phyloP scores from a whole-genome alignment of 345 rosid species.

The Murraya koenigii region DNA sequence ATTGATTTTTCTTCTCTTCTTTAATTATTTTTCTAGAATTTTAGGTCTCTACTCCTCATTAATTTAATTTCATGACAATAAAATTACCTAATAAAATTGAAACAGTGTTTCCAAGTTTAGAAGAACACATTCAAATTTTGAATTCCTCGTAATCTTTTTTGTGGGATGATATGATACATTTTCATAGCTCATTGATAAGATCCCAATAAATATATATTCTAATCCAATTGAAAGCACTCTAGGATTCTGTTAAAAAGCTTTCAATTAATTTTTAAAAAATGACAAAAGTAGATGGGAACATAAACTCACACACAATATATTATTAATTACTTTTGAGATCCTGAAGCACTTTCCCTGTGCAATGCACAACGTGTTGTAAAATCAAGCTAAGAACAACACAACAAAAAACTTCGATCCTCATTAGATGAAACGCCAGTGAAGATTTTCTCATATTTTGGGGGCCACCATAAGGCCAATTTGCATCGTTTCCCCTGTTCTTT shows the following conservation, averaged over 20 bases:
- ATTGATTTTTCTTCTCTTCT: background rate
- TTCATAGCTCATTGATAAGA: background rate
- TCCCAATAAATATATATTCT: background rate
- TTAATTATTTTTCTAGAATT: background rate
- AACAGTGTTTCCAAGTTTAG: background rate
- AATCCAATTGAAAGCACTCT: background rate
- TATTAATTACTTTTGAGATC: background rate
- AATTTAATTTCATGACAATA: background rate
- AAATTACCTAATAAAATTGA: too few relatives aligned
- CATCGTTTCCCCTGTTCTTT: background rate
- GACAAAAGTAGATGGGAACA: background rate
- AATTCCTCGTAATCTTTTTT: background rate
- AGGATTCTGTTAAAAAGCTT: background rate
- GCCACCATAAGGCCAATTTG: background rate
- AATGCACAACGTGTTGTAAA: background rate
- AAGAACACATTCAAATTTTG: too few relatives aligned
- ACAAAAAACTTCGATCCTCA: background rate
- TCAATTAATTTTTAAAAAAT: background rate
- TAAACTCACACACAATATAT: background rate
- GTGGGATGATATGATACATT: background rate
- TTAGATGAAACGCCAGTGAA: background rate
- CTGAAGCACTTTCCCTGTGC: background rate
- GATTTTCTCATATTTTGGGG: background rate
- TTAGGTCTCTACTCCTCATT: background rate
- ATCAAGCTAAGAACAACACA: background rate